Conservation (phyloP, 1,139 yeast species). For the Hemisphaericaspora lyxosophila region DNA sequence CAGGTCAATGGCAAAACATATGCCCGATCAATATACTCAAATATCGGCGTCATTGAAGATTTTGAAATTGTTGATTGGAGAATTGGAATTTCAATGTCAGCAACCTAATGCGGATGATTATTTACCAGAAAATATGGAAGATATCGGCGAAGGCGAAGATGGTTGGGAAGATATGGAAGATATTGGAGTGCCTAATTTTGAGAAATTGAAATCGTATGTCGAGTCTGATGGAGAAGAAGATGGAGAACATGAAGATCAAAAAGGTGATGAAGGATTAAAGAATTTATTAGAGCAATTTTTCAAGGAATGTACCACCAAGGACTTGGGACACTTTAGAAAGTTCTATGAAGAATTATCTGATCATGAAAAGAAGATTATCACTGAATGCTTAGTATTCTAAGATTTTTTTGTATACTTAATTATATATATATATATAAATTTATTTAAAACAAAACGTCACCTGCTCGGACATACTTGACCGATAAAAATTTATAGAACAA, state of each 20-base stretch:
- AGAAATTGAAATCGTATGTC: slow-evolving; percentile 54
- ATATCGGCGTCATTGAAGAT: slow-evolving; percentile 73
- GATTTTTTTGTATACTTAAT: too few relatives aligned
- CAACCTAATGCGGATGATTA: slow-evolving; percentile 44
- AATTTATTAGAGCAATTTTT: slow-evolving; percentile 59
- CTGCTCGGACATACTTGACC: too few relatives aligned
- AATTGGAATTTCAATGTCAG: slow-evolving; percentile 60
- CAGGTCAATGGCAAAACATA: slow-evolving; percentile 74
- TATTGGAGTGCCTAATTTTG: slow-evolving; percentile 59
- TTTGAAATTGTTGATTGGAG: slow-evolving; percentile 66
- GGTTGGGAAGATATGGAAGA: slow-evolving; percentile 85
- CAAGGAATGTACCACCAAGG: slow-evolving; percentile 56
- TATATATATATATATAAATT: too few relatives aligned
- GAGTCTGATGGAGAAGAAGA: slow-evolving; percentile 45
- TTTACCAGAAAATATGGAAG: slow-evolving; percentile 29
- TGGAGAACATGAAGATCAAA: slow-evolving; percentile 28
- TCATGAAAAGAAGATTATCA: slow-evolving; percentile 55
- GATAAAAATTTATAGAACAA: too few relatives aligned
- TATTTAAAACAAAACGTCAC: too few relatives aligned
- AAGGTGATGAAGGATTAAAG: slow-evolving; percentile 42
- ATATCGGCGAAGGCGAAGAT: slow-evolving; percentile 31
- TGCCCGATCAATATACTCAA: slow-evolving; percentile 63
- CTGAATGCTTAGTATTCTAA: slow-evolving; percentile 47
- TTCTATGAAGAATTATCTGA: slow-evolving; percentile 55
- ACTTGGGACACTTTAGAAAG: slow-evolving; percentile 53